Conservation (phyloP, 768 basidiomycete genomes). For the Rhizopogon vulgaris region DNA sequence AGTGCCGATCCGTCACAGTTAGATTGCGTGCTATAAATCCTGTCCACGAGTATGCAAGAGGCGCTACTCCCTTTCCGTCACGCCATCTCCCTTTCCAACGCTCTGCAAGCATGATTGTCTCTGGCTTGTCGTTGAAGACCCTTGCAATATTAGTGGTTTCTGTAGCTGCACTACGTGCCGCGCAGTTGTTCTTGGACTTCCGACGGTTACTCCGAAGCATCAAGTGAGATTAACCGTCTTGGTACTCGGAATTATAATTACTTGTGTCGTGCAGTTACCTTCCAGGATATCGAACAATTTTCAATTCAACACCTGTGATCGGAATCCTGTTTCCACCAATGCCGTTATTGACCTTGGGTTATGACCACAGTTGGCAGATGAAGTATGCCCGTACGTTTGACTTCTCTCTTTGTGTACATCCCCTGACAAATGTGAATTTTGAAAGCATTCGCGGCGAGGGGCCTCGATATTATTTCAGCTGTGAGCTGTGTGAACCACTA, state of each 20-base stretch:
- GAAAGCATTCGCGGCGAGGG: conserved; percentile 26
- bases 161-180: neutral
- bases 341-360: neutral
- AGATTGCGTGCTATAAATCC: neutral
- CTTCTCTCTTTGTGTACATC: neutral
- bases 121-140: neutral
- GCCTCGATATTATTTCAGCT: conserved; percentile 30
- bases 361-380: conserved; percentile 1
- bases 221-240: neutral
- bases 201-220: conserved; percentile 1
- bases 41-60: neutral
- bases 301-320: neutral
- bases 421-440: neutral
- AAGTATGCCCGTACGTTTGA: conserved; percentile 4
- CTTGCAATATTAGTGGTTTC: neutral
- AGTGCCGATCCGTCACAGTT: no score
- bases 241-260: neutral
- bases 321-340: neutral
- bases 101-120: neutral
- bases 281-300: conserved; percentile 3
- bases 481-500: conserved; percentile 18
- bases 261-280: neutral
- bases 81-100: neutral
- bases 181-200: conserved; percentile 4
- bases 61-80: neutral